phyloP scores from a whole-genome alignment of 768 basidiomycete genomes.

The Boletus reticuloceps region DNA sequence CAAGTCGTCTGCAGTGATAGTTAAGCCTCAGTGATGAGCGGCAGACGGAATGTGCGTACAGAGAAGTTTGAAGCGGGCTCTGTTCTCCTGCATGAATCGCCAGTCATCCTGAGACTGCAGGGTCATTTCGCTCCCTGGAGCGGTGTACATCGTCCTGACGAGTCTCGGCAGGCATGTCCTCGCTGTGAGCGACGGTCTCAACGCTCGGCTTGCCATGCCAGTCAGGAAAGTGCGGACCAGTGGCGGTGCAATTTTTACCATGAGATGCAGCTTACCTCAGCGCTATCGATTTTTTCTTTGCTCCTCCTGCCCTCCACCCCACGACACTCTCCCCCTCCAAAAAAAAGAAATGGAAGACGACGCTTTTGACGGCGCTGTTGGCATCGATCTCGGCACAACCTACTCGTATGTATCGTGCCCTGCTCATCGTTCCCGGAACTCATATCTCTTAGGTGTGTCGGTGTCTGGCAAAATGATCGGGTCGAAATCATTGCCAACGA shows the following conservation, averaged over 20 bases:
- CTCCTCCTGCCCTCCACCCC: slow-evolving; percentile 29
- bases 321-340: slow-evolving; percentile 30
- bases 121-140: slow-evolving; percentile 27
- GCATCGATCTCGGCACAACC: slow-evolving; percentile 96
- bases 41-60: slow-evolving; percentile 40
- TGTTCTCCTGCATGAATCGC: slow-evolving; percentile 57
- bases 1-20: slow-evolving; percentile 46
- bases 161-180: slow-evolving; percentile 23
- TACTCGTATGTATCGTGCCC: slow-evolving; percentile 68
- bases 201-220: slow-evolving; percentile 27
- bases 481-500: slow-evolving; percentile 99
- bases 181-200: slow-evolving; percentile 21
- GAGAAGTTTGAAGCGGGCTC: slow-evolving; percentile 53
- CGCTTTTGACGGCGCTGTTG: slow-evolving; percentile 89
- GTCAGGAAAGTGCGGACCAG: slow-evolving; percentile 10
- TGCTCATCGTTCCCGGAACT: slow-evolving; percentile 21
- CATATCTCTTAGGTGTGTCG: slow-evolving; percentile 73
- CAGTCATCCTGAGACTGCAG: slow-evolving; percentile 60
- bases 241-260: slow-evolving; percentile 34
- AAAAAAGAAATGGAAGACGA: slow-evolving; percentile 78
- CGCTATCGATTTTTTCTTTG: slow-evolving; percentile 38
- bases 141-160: slow-evolving; percentile 28
- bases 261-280: slow-evolving; percentile 53
- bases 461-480: slow-evolving; percentile 99
- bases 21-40: slow-evolving; percentile 8